Evolutionary conservation across 2,329 filamentous ascomycete species (phyloP), one percentile per base, ranked within the genome.

Genomic region (Beauveria varroae): DNA sequence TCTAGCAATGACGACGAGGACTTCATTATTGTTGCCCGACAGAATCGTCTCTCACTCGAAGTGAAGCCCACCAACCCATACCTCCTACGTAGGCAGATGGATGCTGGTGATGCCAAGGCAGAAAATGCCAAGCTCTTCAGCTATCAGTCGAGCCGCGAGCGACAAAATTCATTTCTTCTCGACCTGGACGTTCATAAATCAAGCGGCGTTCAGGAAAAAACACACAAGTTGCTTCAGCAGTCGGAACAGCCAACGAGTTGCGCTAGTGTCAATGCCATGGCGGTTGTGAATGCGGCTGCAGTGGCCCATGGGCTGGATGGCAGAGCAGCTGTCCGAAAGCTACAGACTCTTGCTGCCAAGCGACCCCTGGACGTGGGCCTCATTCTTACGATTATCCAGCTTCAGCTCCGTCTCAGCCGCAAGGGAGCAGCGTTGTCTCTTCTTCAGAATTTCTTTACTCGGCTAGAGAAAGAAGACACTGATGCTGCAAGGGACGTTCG

Each of bases 361-460:
- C 81, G 90, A 34, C 90, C 92, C 0, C 84, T 85, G 63, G 91
- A 97, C 70, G 78, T 96, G 24, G 93, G 93, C 1, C 79, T 97
- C 3, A 76, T 90, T 26, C 78, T 97, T 44, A 92, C 90, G 10
- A 83, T 91, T 61, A 81, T 93, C 10, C 92, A 97, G 72, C 82
- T 96, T 50, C 92, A 96, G 70, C 79, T 95, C 18, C 79, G 86
- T 56, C 84, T 81, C 46, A 84, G 87, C 52, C 91, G 93, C 70
- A 81, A 85, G 30, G 87, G 83, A 34, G 86, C 88, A 4, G 93
- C 93, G 5, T 83, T 92, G 41, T 78, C 81, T n/a, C 79, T 91
- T 6, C 78, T 97, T 2, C 89, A 96, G 70, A 78, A 82, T 1
- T 93, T 95, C 70, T 82, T 96, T 60, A 82, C 82, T 64, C 83